Base-by-base conservation (phyloP, 2,329 filamentous ascomycete genomes). In the Fusarium oxysporum region DNA sequence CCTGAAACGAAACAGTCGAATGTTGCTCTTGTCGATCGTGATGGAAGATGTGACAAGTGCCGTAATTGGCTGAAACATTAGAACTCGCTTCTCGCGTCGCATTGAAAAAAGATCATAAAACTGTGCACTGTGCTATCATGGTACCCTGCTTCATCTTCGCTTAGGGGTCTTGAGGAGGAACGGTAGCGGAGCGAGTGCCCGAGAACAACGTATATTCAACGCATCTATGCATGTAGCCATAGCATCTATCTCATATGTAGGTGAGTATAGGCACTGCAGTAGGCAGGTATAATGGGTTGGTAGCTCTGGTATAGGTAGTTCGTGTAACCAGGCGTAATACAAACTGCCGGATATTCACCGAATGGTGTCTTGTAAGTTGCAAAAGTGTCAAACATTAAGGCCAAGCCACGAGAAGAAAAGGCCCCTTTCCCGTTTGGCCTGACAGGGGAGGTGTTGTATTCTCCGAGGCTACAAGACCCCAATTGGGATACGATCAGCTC, bases 401-500 rank as follows among this genome's bases (percentile, higher is more conserved):
- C 62, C 58, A 55, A 38, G 51, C 43, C 70, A 51, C 10, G 35
- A 63, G 64, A 72, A 50, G 48, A 62, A 71, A 70, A 68, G 48
- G 62, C 62, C 65, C 65, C 67, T 75, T 74, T 54, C 53, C 44
- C 59, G 63, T 54, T 71, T 76, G 64, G 69, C 44, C 54, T 68
- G 61, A 51, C 73, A 77, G 65, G 72, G 73, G 57, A 69, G 60
- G 54, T 66, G 75, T 71, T 72, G 73, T 63, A 70, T 63, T 61
- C 62, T 53, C 66, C 62, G 62, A 71, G 62, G 38, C 33, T 62
- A 48, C 40, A 54, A 65, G 57, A 35, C 54, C 68, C 62, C 60
- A 57, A 76, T 74, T 50, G 33, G 73, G 74, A 53, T 76, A 62
- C 59, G 72, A 76, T 77, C 75, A 64, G 41, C 73, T 55, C 43